Evolutionary conservation across 2,329 filamentous ascomycete genomes (phyloP).

Genomic region (Scolecobasidium constrictum): DNA sequence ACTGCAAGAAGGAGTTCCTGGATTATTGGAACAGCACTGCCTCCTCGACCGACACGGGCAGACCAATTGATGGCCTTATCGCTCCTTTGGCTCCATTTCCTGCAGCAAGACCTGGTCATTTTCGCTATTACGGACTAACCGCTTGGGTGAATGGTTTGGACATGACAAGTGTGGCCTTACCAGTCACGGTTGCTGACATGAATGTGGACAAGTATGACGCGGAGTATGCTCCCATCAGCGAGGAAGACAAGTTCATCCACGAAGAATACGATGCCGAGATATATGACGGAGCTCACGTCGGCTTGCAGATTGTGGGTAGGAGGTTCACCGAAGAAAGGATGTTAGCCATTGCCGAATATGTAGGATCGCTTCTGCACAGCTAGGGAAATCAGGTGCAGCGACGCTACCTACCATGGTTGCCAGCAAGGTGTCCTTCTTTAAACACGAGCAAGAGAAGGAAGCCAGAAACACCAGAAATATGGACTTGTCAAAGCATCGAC

Average conservation of each 20-base stretch:
- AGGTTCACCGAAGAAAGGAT: constrained; percentile 28
- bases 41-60: neutral
- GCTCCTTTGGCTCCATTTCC: constrained; percentile 25
- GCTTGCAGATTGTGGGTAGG: constrained; percentile 25
- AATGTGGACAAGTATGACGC: constrained; percentile 17
- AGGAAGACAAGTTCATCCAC: neutral
- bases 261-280: constrained; percentile 25
- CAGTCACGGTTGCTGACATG: constrained; percentile 44
- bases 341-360: constrained; percentile 23
- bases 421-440: neutral
- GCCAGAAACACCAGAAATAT: too few relatives aligned
- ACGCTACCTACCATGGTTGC: neutral
- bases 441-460: too few relatives aligned
- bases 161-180: constrained; percentile 44
- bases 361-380: constrained; percentile 14
- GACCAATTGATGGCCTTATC: constrained; percentile 26
- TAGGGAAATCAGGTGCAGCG: neutral
- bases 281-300: constrained; percentile 27
- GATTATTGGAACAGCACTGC: constrained; percentile 24
- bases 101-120: constrained; percentile 19
- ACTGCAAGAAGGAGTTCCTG: constrained; percentile 22
- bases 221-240: constrained; percentile 1
- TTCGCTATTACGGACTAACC: constrained; percentile 21
- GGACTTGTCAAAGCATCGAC: too few relatives aligned
- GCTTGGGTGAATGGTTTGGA: constrained; percentile 44